Evolutionary conservation across 257 asterid genomes (phyloP), one percentile per base, ranked within the genome.

Genomic region (Sherardia arvensis): DNA sequence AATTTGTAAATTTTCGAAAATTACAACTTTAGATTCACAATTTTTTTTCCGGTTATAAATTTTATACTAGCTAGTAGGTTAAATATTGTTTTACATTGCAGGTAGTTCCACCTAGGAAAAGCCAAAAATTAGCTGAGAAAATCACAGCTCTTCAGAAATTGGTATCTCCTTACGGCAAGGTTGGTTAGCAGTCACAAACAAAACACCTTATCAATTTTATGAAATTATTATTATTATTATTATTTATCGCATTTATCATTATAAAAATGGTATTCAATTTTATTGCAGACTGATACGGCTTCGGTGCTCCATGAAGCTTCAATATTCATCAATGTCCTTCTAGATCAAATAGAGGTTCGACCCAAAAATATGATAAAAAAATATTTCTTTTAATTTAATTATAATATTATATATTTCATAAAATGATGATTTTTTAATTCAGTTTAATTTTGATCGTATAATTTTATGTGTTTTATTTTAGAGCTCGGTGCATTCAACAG

Each of bases 131-230:
- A 61, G 80, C 81, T 0, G 81, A 85, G 73, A 82, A 71, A 69
- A 76, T 85, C 71, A 85, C 92, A 34, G 76, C 82, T 40, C 88
- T 85, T 33, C 88, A 85, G 45, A 85, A 85, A 67, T 69, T 85
- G 43, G 92, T 85, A 57, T 85, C 92, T 53, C 92, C 92, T 43
- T 82, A 82, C 73, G 92, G 92, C 66, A 85, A 85, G 86, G 92
- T 81, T 45, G 68, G 38, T 8, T n/a, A 59, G 4, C 67, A 34
- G 21, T 49, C 21, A 43, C 21, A 34, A n/a, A 20, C 25, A n/a
- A 49, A 21, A 20, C 43, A 36, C 15, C 43, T 7, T 38, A 38
- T 38, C 18, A 38, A 18, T 49, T 18, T 18, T 49, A 49, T 5
- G 29, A 23, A 54, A 22, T 36, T 2, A 49, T 53, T n/a, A n/a